Conservation (phyloP, 2,329 filamentous ascomycete species). For the Pezizomycotina sp. region DNA sequence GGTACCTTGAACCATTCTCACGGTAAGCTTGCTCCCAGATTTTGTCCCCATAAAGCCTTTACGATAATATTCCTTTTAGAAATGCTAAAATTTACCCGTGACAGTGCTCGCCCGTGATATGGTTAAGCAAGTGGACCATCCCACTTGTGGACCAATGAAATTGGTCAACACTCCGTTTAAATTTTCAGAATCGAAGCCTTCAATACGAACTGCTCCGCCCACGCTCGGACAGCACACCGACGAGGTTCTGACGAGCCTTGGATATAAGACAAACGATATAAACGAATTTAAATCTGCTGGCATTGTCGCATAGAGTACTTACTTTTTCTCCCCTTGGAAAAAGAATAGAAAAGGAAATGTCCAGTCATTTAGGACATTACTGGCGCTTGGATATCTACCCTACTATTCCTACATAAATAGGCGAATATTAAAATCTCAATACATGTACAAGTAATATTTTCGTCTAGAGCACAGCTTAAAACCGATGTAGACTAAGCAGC, state of each 20-base stretch:
- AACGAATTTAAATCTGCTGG: slow-evolving; percentile 46
- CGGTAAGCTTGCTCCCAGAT: slow-evolving; percentile 39
- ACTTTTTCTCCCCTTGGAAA: too few species aligned
- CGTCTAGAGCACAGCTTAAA: too few species aligned
- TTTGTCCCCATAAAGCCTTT: not conserved
- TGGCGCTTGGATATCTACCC: too few species aligned
- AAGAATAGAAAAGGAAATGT: not conserved
- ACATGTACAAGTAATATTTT: too few species aligned
- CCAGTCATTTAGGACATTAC: too few species aligned
- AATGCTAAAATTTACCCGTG: slow-evolving; percentile 4
- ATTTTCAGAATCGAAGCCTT: slow-evolving; percentile 66
- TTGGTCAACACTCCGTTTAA: slow-evolving; percentile 91
- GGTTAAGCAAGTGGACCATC: slow-evolving; percentile 77
- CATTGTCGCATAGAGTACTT: slow-evolving; percentile 44
- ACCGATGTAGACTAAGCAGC: too few species aligned
- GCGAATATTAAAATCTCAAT: too few species aligned
- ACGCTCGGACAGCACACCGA: slow-evolving; percentile 75
- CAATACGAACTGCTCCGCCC: slow-evolving; percentile 62
- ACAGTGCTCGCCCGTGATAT: slow-evolving; percentile 59
- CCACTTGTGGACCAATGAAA: slow-evolving; percentile 66
- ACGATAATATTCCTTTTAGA: not conserved
- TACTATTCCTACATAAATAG: too few species aligned
- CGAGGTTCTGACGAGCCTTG: slow-evolving; percentile 49
- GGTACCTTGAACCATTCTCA: slow-evolving; percentile 70
- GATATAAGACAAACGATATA: slow-evolving; percentile 35